Conservation (phyloP, 345 rosid genomes). For the Gossypium thurberi region DNA sequence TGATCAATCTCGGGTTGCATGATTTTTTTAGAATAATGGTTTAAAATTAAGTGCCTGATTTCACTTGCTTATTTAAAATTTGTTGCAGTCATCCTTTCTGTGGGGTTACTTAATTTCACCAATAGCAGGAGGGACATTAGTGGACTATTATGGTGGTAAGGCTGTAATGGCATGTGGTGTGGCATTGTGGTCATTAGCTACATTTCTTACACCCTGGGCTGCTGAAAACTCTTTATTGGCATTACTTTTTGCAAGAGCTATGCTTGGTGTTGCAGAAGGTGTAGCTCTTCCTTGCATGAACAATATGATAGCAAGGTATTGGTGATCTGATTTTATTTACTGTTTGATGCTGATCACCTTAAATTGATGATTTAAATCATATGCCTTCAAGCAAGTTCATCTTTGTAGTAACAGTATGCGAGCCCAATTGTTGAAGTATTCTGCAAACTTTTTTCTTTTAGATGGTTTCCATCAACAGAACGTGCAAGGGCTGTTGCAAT, state of each 20-base stretch:
- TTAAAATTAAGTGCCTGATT: neutral
- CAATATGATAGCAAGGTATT: slow-evolving; percentile 92
- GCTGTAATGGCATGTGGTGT: slow-evolving; percentile 94
- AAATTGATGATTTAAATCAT: neutral
- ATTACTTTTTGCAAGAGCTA: slow-evolving; percentile 61
- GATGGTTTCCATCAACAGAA: slow-evolving; percentile 96
- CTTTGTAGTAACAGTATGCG: slow-evolving; percentile 12
- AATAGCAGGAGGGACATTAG: slow-evolving; percentile 82
- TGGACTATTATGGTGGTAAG: slow-evolving; percentile 90
- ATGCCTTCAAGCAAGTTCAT: slow-evolving; percentile 4
- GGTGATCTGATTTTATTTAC: slow-evolving; percentile 11
- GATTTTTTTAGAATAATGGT: neutral
- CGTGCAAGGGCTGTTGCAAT: slow-evolving; percentile 88
- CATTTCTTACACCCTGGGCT: slow-evolving; percentile 95
- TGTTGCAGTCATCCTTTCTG: slow-evolving; percentile 76
- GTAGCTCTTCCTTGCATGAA: slow-evolving; percentile 98
- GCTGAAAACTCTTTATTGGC: slow-evolving; percentile 75
- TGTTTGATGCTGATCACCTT: slow-evolving; percentile 14
- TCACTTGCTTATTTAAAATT: slow-evolving; percentile 17
- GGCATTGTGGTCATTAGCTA: slow-evolving; percentile 84
- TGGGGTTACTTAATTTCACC: slow-evolving; percentile 98
- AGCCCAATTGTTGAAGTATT: slow-evolving; percentile 28
- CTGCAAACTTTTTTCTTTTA: slow-evolving; percentile 35
- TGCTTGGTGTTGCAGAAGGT: slow-evolving; percentile 95
- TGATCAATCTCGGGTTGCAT: neutral